Percentiles rank a stretch among this genome's conserved stretches.
These are phyloP conservation scores for Salix purpurea DNA, from an alignment of 345 rosid genomes.

Conservation along the genomic window DNA sequence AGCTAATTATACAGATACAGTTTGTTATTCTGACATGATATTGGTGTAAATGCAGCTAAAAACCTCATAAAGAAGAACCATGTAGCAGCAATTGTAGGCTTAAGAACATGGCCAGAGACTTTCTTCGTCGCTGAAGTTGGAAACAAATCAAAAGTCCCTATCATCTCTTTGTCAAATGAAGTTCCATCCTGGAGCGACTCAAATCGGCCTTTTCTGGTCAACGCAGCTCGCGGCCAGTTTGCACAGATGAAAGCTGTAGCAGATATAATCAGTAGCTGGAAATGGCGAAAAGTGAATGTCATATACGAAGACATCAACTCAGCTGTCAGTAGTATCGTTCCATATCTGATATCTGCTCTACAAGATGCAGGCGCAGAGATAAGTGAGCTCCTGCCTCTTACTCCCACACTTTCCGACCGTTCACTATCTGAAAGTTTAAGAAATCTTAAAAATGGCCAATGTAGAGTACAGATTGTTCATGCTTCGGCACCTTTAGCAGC, in stretches of 20 bases:
- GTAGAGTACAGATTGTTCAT: slow-evolving; percentile 28
- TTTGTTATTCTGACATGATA: no score
- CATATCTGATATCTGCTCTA: slow-evolving; percentile 16
- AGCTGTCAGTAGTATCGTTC: background rate
- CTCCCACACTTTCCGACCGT: background rate
- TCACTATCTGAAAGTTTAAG: slow-evolving; percentile 7
- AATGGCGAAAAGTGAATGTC: slow-evolving; percentile 28
- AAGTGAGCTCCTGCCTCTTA: slow-evolving; percentile 13
- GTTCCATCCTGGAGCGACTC: slow-evolving; percentile 11
- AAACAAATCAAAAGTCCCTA: slow-evolving; percentile 11
- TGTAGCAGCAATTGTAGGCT: slow-evolving; percentile 20
- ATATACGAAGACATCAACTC: slow-evolving; percentile 27
- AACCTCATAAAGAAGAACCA: slow-evolving; percentile 13
- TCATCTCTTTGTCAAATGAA: slow-evolving; percentile 25
- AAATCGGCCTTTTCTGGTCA: slow-evolving; percentile 30
- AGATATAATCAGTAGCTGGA: slow-evolving; percentile 19
- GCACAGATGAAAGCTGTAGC: slow-evolving; percentile 24
- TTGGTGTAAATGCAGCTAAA: slow-evolving; percentile 12
- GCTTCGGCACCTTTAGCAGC: background rate
- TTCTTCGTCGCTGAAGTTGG: slow-evolving; percentile 20
- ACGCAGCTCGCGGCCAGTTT: slow-evolving; percentile 15
- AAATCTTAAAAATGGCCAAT: slow-evolving; percentile 9
- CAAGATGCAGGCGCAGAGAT: background rate
- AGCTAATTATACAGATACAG: no score
- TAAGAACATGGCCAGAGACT: slow-evolving; percentile 20